Conservation (phyloP, 2,329 filamentous ascomycete genomes). For the Pseudopyrenochaeta lycopersici region DNA sequence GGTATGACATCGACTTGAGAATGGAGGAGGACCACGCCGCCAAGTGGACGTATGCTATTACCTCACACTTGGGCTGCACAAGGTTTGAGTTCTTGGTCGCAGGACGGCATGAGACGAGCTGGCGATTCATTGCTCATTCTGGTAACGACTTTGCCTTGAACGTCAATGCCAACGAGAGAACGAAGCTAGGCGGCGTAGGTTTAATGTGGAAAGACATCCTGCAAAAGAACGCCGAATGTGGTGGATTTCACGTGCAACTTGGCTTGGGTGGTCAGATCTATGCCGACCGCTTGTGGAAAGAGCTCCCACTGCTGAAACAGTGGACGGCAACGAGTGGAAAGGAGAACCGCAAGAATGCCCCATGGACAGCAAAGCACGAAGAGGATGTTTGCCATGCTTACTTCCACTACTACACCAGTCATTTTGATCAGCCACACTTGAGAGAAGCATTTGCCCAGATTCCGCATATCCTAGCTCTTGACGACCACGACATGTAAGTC, state of each 20-base stretch:
- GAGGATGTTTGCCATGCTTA: conserved; percentile 96
- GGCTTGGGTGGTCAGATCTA: conserved; percentile 95
- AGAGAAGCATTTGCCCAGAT: conserved; percentile 98
- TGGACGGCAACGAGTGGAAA: conserved; percentile 95
- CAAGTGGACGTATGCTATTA: conserved; percentile 98
- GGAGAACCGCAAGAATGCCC: conserved; percentile 87
- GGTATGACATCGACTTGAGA: conserved; percentile 87
- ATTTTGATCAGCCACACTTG: conserved; percentile 95
- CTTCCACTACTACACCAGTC: conserved; percentile 98
- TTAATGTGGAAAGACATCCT: conserved; percentile 99
- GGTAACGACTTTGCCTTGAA: conserved; percentile 94
- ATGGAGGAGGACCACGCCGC: conserved; percentile 83
- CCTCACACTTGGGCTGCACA: conserved; percentile 96
- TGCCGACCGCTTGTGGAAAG: conserved; percentile 94
- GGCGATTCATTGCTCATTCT: conserved; percentile 95
- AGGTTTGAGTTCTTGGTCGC: conserved; percentile 97
- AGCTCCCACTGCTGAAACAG: conserved; percentile 90
- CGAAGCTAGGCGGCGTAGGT: conserved; percentile 85
- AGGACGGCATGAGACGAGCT: conserved; percentile 86
- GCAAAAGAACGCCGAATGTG: conserved; percentile 95
- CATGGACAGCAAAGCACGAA: conserved; percentile 93
- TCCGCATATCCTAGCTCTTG: conserved; percentile 88
- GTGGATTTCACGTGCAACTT: conserved; percentile 93
- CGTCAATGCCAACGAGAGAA: conserved; percentile 85
- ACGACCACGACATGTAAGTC: conserved; percentile 97